phyloP scores from a whole-genome alignment of 140 eudicot species.

The Bidens hawaiensis region DNA sequence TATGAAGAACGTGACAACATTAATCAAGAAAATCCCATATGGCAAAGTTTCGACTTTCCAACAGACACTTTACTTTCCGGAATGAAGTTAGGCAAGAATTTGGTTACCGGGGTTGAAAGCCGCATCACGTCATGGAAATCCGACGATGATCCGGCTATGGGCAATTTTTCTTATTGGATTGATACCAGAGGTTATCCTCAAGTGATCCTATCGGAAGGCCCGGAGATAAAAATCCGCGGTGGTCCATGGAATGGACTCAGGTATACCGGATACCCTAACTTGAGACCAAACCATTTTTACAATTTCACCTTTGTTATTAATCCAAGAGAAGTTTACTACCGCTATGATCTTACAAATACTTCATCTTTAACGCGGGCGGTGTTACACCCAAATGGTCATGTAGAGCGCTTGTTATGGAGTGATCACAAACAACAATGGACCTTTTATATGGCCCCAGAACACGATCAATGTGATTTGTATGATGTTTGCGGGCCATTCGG shows the following conservation, averaged over 20 bases:
- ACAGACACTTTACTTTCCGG: slow-evolving; percentile 30
- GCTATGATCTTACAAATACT: too few relatives aligned
- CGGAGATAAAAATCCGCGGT: background rate
- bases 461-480: slow-evolving; percentile 23
- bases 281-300: background rate
- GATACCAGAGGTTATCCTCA: slow-evolving; percentile 28
- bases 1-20: too few relatives aligned
- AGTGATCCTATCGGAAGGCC: background rate
- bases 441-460: background rate
- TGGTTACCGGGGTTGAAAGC: slow-evolving; percentile 13
- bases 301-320: too few relatives aligned
- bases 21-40: too few relatives aligned
- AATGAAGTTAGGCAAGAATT: slow-evolving; percentile 29
- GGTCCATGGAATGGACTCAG: slow-evolving; percentile 17
- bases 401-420: too few relatives aligned
- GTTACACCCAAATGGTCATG: too few relatives aligned
- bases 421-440: slow-evolving; percentile 13
- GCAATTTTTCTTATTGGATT: background rate
- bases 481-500: slow-evolving; percentile 32
- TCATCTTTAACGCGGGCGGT: too few relatives aligned
- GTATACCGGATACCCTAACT: background rate
- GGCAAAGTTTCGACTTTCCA: too few relatives aligned
- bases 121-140: slow-evolving; percentile 22
- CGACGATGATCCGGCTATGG: slow-evolving; percentile 28
- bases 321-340: too few relatives aligned